Evolutionary conservation across 2,329 filamentous ascomycete genomes (phyloP).

Genomic region (Trichoderma breve): DNA sequence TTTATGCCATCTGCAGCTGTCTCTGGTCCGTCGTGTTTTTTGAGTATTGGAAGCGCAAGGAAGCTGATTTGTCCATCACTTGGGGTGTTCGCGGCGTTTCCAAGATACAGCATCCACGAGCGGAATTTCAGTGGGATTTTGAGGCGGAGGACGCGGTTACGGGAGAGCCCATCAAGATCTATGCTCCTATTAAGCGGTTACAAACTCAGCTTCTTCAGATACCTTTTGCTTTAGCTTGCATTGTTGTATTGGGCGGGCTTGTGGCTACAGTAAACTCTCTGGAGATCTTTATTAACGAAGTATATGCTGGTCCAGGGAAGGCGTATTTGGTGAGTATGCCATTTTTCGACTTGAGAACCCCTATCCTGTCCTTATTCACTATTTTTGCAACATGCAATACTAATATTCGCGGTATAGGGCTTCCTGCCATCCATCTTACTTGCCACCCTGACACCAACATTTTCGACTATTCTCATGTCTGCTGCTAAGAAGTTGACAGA

Average conservation of each 20-base stretch:
- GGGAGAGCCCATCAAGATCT: conserved; percentile 73
- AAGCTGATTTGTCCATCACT: conserved; percentile 78
- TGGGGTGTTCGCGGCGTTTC: conserved; percentile 89
- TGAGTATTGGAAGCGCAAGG: conserved; percentile 95
- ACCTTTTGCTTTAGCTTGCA: conserved; percentile 77
- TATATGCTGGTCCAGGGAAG: conserved; percentile 88
- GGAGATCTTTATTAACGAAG: conserved; percentile 92
- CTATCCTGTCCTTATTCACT: too few relatives aligned
- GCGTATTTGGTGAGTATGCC: conserved; percentile 64
- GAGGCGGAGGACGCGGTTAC: conserved; percentile 77
- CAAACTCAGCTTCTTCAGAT: conserved; percentile 76
- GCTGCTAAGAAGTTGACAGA: conserved; percentile 76
- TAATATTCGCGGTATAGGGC: conserved; percentile 49
- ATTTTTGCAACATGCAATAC: not conserved
- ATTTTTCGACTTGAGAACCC: not conserved
- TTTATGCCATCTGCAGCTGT: conserved; percentile 75
- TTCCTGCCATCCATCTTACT: conserved; percentile 88
- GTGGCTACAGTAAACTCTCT: conserved; percentile 87
- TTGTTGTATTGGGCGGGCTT: conserved; percentile 70
- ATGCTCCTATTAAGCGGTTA: conserved; percentile 72
- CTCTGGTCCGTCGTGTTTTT: conserved; percentile 90
- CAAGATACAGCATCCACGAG: conserved; percentile 71
- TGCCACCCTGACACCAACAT: conserved; percentile 75
- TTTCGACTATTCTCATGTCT: conserved; percentile 71
- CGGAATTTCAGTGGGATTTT: conserved; percentile 76